phyloP scores from a whole-genome alignment of 345 rosid species.

The Populus davidiana region DNA sequence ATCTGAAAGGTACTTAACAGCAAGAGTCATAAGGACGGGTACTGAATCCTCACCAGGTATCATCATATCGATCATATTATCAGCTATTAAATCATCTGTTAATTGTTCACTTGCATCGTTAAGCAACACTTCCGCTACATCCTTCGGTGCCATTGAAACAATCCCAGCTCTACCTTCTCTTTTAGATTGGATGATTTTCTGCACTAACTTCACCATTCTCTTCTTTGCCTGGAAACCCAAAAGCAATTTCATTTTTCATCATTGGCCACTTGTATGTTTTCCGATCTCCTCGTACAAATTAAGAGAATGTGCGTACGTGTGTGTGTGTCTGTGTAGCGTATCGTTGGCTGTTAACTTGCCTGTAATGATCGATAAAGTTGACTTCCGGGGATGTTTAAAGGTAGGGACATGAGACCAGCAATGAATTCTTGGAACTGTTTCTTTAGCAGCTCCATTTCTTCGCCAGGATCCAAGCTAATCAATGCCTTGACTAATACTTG shows the following conservation, averaged over 20 bases:
- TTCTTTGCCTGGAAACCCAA: slow-evolving; percentile 66
- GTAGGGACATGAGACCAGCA: slow-evolving; percentile 87
- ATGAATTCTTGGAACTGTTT: slow-evolving; percentile 78
- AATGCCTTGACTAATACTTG: slow-evolving; percentile 82
- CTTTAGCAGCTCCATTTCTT: slow-evolving; percentile 65
- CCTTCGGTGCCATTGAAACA: slow-evolving; percentile 36
- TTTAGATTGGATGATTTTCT: slow-evolving; percentile 47
- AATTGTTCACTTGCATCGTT: slow-evolving; percentile 53
- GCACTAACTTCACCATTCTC: slow-evolving; percentile 69
- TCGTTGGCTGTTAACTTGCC: slow-evolving; percentile 33
- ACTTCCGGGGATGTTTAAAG: slow-evolving; percentile 80
- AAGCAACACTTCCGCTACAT: slow-evolving; percentile 72
- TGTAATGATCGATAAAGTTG: slow-evolving; percentile 85
- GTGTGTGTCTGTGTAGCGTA: no score
- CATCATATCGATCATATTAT: slow-evolving; percentile 95
- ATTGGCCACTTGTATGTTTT: no score
- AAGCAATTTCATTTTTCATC: background rate
- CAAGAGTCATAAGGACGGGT: slow-evolving; percentile 87
- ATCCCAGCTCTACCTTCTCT: slow-evolving; percentile 24
- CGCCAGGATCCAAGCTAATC: slow-evolving; percentile 84
- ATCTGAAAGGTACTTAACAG: slow-evolving; percentile 80
- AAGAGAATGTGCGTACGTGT: background rate
- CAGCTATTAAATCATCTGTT: slow-evolving; percentile 71
- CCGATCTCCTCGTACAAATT: background rate
- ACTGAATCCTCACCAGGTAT: slow-evolving; percentile 99